phyloP scores from a whole-genome alignment of 352 stramenopile genomes.

The Phytophthora sp. region DNA sequence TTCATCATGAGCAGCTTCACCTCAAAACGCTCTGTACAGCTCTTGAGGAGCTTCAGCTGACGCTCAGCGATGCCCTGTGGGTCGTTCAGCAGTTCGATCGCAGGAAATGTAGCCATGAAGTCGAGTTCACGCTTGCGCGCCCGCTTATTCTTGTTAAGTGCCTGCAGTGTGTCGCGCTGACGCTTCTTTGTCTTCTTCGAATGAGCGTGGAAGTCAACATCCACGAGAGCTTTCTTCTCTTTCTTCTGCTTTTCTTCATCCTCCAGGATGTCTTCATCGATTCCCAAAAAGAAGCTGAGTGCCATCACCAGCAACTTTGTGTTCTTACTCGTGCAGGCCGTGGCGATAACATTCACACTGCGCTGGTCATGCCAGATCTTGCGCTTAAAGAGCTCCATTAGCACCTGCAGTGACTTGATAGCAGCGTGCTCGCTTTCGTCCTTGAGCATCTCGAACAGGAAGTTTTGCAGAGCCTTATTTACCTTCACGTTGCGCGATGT shows the following conservation, averaged over 20 bases:
- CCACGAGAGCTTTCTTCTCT: slow-evolving; percentile 80
- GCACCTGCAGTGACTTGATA: slow-evolving; percentile 92
- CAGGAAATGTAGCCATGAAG: slow-evolving; percentile 92
- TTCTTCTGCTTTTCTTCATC: slow-evolving; percentile 94
- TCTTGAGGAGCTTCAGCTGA: slow-evolving; percentile 92
- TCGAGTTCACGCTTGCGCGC: slow-evolving; percentile 78
- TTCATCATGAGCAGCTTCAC: slow-evolving; percentile 99
- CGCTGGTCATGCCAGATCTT: slow-evolving; percentile 97
- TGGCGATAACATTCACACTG: slow-evolving; percentile 97
- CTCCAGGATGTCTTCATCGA: slow-evolving; percentile 97
- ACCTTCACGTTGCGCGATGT: slow-evolving; percentile 96
- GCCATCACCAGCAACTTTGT: slow-evolving; percentile 90
- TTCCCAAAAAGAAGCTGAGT: slow-evolving; percentile 98
- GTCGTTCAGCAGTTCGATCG: slow-evolving; percentile 98
- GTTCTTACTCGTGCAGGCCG: slow-evolving; percentile 89
- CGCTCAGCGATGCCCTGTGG: slow-evolving; percentile 94
- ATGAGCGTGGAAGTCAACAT: slow-evolving; percentile 94
- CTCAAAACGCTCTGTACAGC: slow-evolving; percentile 91
- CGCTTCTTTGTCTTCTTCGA: slow-evolving; percentile 97
- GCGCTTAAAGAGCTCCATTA: slow-evolving; percentile 96
- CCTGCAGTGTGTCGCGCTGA: slow-evolving; percentile 81
- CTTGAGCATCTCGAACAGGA: slow-evolving; percentile 95
- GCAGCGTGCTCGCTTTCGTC: slow-evolving; percentile 87
- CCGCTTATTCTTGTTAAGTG: slow-evolving; percentile 92
- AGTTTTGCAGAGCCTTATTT: slow-evolving; percentile 95